A percentile compares a stretch with the other conserved stretches of the same genome.
These are phyloP conservation scores for Ceratobasidium sp. DNA, from an alignment of 1,284 basidiomycete genomes.

Conservation along the genomic window DNA sequence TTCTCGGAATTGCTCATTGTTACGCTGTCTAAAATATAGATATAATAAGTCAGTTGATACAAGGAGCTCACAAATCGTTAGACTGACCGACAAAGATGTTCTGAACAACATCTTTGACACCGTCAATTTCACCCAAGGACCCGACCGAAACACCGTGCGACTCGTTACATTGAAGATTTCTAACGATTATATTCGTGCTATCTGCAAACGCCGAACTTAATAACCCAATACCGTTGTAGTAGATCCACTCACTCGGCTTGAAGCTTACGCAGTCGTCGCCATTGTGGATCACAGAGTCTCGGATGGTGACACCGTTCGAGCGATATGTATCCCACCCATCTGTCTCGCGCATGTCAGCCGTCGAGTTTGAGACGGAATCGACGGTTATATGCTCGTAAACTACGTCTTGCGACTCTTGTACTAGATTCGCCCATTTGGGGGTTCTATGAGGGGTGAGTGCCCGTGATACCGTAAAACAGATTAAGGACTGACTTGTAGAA, in stretches of 20 bases:
- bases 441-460: conserved; percentile 62
- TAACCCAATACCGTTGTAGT: neutral
- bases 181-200: conserved; percentile 69
- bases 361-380: conserved; percentile 48
- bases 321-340: conserved; percentile 46
- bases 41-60: neutral
- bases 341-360: conserved; percentile 40
- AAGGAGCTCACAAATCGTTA: neutral
- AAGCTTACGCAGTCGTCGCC: conserved; percentile 76
- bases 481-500: conserved; percentile 40
- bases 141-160: conserved; percentile 76
- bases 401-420: conserved; percentile 48
- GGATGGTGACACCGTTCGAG: conserved; percentile 66
- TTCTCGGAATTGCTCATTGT: conserved; percentile 24
- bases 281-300: conserved; percentile 69
- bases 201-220: neutral
- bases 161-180: conserved; percentile 71
- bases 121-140: conserved; percentile 69
- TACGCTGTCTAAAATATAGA: neutral
- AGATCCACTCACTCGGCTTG: conserved; percentile 68
- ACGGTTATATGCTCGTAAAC: conserved; percentile 51
- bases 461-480: conserved; percentile 15
- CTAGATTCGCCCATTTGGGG: conserved; percentile 46
- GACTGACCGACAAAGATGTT: conserved; percentile 27
- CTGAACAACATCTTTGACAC: conserved; percentile 65